Evolutionary conservation across 1,284 basidiomycete genomes (phyloP), one percentile per base, ranked within the genome.

Genomic region (Malassezia sympodialis): DNA sequence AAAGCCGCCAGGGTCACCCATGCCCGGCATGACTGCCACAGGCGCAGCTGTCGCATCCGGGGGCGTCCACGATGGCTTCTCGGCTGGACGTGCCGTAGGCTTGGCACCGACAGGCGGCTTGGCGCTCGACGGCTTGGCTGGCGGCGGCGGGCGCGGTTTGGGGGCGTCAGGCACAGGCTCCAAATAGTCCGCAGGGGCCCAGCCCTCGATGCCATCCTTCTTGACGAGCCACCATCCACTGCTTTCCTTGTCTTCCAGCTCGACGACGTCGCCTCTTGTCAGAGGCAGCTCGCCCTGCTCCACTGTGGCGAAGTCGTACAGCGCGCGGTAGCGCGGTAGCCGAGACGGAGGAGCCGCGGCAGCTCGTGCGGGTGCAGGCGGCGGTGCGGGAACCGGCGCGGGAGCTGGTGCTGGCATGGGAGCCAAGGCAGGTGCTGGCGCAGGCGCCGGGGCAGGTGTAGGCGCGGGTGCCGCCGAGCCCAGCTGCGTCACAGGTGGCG

Each of bases 141-240:
- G 26, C 8, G 49, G 40, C 6, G 30, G 42, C 0, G 87, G 85
- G 0, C 27, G 19, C 21, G 46, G 24, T n/a, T 23, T 39, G 12
- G 82, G 80, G 7, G 88, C 83, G 0, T 85, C 81, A 0, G 83
- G 78, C 19, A 83, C 79, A 17, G 61, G 51, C 49, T 76, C 78
- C 59, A 77, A 90, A 88, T 56, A 94, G 94, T 70, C 96, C 89
- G 80, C 88, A 86, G 81, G 90, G 15, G 90, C 87, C 91, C 91
- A 98, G 14, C 90, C 93, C 75, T 96, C 90, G 21, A 79, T 76
- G 0, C 81, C 82, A 53, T 81, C 81, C 77, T 88, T 91, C 79
- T 86, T 88, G 48, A 96, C 85, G 40, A 96, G 80, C 90, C 93
- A 96, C 93, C 93, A 98, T 1, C 81, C 65, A 21, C 41, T 64